Evolutionary conservation across 1,284 basidiomycete species (phyloP).

Genomic region (Puccinia triticina): DNA sequence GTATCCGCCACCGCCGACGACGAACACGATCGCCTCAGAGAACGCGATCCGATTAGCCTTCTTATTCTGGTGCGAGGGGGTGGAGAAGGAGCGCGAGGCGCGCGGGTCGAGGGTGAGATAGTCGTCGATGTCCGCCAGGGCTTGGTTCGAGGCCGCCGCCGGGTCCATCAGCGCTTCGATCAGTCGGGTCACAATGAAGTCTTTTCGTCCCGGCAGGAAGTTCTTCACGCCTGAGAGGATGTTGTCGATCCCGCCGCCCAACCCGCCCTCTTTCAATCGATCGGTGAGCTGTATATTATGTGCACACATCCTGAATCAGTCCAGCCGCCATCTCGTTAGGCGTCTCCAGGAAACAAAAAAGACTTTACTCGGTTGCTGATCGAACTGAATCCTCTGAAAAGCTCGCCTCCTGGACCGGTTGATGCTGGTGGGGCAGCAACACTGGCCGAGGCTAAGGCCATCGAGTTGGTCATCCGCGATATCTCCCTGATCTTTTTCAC

Average conservation of each 20-base stretch:
- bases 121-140: constrained; percentile 92
- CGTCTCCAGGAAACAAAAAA: constrained; percentile 11
- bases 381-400: constrained; percentile 88
- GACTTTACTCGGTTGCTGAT: constrained; percentile 78
- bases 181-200: constrained; percentile 86
- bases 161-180: constrained; percentile 98
- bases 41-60: constrained; percentile 74
- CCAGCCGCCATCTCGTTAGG: no score
- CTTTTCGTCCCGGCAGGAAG: constrained; percentile 92
- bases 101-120: constrained; percentile 92
- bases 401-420: constrained; percentile 68
- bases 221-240: constrained; percentile 97
- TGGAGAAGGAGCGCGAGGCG: constrained; percentile 65
- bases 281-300: constrained; percentile 72
- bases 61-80: constrained; percentile 61
- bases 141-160: constrained; percentile 83
- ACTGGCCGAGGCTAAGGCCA: constrained; percentile 69
- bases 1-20: constrained; percentile 95
- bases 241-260: constrained; percentile 75
- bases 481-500: constrained; percentile 87
- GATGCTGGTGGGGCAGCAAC: constrained; percentile 66
- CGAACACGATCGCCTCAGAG: constrained; percentile 84
- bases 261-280: constrained; percentile 85
- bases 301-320: not conserved
- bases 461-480: constrained; percentile 75